phyloP scores from a whole-genome alignment of 345 rosid genomes.

The Conringia planisiliqua region DNA sequence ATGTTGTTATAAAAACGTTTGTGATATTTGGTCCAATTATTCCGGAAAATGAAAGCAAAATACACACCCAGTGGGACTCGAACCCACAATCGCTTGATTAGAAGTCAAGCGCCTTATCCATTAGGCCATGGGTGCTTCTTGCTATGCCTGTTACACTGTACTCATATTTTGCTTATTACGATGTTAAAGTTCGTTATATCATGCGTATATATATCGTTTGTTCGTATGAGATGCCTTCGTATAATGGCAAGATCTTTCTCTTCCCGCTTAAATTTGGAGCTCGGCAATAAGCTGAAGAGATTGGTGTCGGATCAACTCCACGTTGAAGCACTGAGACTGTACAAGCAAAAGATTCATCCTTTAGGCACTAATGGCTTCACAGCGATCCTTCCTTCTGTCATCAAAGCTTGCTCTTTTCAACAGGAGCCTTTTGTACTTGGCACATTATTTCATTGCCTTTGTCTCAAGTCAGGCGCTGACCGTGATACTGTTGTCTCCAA shows the following conservation, averaged over 20 bases:
- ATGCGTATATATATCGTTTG: too few species aligned
- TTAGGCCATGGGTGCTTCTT: slow-evolving; percentile 35
- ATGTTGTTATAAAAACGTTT: background rate
- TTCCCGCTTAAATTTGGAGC: slow-evolving; percentile 11
- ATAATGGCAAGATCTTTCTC: slow-evolving; percentile 7
- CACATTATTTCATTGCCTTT: slow-evolving; percentile 41
- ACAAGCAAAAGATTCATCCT: slow-evolving; percentile 38
- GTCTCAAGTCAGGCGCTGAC: slow-evolving; percentile 44
- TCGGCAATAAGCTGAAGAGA: slow-evolving; percentile 32
- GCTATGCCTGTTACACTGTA: background rate
- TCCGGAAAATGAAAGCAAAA: background rate
- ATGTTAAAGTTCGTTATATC: background rate
- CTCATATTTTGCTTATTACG: background rate
- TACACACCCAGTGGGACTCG: slow-evolving; percentile 35
- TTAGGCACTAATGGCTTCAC: slow-evolving; percentile 30
- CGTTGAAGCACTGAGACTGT: slow-evolving; percentile 31
- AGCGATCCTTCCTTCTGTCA: slow-evolving; percentile 45
- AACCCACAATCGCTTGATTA: slow-evolving; percentile 40
- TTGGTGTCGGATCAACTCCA: slow-evolving; percentile 37
- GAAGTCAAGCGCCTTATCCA: slow-evolving; percentile 41
- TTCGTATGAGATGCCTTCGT: background rate
- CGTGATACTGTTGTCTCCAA: slow-evolving; percentile 42
- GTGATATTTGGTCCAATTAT: background rate
- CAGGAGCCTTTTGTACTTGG: slow-evolving; percentile 26
- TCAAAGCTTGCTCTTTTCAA: slow-evolving; percentile 45